Base-by-base conservation (phyloP, 2,329 filamentous ascomycete species). In the Lecanicillium sp. region DNA sequence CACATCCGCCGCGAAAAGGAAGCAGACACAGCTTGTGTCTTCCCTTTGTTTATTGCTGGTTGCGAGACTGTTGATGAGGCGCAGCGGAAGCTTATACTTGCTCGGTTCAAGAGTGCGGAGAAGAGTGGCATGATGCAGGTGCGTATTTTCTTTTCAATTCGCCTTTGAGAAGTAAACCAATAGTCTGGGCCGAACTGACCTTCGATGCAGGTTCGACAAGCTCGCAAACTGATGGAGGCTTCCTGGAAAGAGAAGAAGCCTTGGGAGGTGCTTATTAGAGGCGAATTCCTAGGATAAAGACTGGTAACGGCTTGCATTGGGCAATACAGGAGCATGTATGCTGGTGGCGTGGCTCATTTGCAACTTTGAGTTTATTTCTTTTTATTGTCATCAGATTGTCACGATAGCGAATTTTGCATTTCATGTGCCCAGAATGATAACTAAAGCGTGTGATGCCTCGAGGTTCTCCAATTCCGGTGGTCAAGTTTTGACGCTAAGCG, bases 21-120 rank as follows among this genome's bases (percentile, higher is more conserved):
- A 13, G 84, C 84, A 0, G 86, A 90, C 58, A 79, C 77, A 8
- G 87, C 84, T 51, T 63, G 86, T 14, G 58, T 92, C 29, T 89
- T 92, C 47, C 86, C 87, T 0, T 79, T 92, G 62, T 92, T 92
- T 58, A 85, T 84, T 1, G 86, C 86, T 1, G 87, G 86, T 0
- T 89, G 84, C 47, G 84, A 92, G 56, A 77, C 79, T 1, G 63
- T 64, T 40, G 72, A 79, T 35, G 51, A 65, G 25, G 60, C 59
- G 3, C 74, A 82, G 48, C 68, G 79, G 36, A 61, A 63, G 17
- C 69, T 76, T 50, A 76, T 90, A 28, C 63, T 85, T 50, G 72
- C 77, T 47, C 68, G 85, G 34, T 68, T 92, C 53, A 67, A 69
- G 54, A 71, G 71, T 14, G 74, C 87, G 2, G 84, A 90, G 60